Evolutionary conservation across 139 green algal species (phyloP), one percentile per base, ranked within the genome.

Genomic region (Monoraphidium neglectum): DNA sequence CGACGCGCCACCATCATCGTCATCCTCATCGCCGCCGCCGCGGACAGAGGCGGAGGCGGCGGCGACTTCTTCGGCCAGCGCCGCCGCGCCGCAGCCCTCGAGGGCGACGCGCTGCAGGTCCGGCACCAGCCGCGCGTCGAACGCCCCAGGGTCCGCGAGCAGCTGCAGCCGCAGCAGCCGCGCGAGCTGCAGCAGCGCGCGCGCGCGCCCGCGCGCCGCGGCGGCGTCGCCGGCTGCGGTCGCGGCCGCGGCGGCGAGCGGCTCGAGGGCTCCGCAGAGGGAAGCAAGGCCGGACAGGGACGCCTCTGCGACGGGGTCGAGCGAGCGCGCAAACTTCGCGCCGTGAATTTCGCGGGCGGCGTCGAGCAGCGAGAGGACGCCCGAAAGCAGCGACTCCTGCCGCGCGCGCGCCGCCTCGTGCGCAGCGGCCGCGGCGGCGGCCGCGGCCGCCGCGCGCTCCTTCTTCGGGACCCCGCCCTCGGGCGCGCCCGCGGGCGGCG

Each of bases 161-260:
- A 88, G 40, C 68, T 92, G 83, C 73, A 96, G 77, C 83, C 87
- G 83, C 72, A 96, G 73, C 65, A 91, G 72, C 23, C 75, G 83
- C 60, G 82, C 70, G 63, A 96, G 72, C 37, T 83, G 77, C 33
- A 83, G 59, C 57, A 90, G 62, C 21, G 80, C 56, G 1, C 76
- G 62, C 6, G 74, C 64, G 40, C 76, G 72, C 38, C 13, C 53
- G 68, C 68, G 38, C 8, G 46, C 18, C 64, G 23, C 32, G 51
- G 53, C 15, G 28, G 32, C 13, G 61, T 38, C 43, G 75, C 21
- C 35, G 47, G 36, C 62, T 65, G 43, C 38, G 56, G 49, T 37
- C 64, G 28, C 65, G 51, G 61, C 35, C 23, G 26, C 35, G 75
- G 60, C 57, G 18, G 71, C 79, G 35, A 32, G 33, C 35, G 37